These are phyloP conservation scores for Strobilomyces echinocephalus DNA, from an alignment of 768 basidiomycete species.

Conservation along the genomic window DNA sequence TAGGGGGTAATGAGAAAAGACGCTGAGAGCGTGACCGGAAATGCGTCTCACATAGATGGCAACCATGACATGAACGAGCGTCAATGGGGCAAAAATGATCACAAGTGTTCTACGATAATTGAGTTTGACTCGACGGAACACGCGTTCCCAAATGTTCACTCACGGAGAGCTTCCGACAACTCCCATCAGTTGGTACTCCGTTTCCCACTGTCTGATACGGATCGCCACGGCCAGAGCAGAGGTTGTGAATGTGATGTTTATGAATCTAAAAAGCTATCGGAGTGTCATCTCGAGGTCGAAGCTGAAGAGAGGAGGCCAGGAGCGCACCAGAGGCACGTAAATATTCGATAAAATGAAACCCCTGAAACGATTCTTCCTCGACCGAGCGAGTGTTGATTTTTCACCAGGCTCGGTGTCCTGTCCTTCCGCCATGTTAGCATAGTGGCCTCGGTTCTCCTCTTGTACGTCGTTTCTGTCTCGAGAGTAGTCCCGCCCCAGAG, in stretches of 20 bases:
- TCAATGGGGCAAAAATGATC: slow-evolving; percentile 80
- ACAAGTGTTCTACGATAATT: slow-evolving; percentile 56
- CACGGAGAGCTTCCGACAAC: slow-evolving; percentile 80
- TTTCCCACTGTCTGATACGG: slow-evolving; percentile 61
- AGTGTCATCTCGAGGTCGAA: slow-evolving; percentile 7
- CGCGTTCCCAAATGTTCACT: slow-evolving; percentile 22
- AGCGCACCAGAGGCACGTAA: slow-evolving; percentile 73
- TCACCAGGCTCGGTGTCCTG: slow-evolving; percentile 28
- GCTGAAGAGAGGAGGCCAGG: not conserved
- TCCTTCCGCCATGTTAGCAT: slow-evolving; percentile 15
- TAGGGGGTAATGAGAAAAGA: slow-evolving; percentile 31
- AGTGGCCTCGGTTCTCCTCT: slow-evolving; percentile 12
- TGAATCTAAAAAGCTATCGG: slow-evolving; percentile 71
- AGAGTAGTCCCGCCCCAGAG: slow-evolving; percentile 65
- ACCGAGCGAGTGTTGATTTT: slow-evolving; percentile 25
- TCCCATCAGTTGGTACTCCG: slow-evolving; percentile 49
- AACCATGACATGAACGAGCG: slow-evolving; percentile 78
- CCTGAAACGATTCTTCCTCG: slow-evolving; percentile 48
- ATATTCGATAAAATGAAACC: slow-evolving; percentile 67
- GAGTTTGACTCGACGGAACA: not conserved
- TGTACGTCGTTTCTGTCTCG: slow-evolving; percentile 31
- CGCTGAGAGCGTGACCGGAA: slow-evolving; percentile 3
- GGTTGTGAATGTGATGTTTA: slow-evolving; percentile 79
- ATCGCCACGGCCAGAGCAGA: slow-evolving; percentile 77
- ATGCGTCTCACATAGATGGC: slow-evolving; percentile 70